Evolutionary conservation across 2,329 filamentous ascomycete species (phyloP).

Genomic region (Plectosphaerella plurivora): DNA sequence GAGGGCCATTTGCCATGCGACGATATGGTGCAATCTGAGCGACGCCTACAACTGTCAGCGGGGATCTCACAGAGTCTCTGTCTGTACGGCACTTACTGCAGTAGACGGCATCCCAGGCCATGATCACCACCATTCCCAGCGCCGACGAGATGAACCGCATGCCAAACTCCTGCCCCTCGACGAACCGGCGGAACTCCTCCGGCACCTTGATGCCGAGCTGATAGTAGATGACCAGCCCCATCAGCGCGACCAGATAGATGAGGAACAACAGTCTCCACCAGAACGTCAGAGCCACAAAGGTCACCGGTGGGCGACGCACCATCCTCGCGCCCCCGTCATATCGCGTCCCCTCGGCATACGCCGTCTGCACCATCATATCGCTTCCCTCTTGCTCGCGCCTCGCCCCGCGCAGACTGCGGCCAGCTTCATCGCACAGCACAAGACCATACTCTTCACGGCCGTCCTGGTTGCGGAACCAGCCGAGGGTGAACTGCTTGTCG

Average conservation of each 20-base stretch:
- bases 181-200: neutral
- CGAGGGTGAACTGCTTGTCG: conserved; percentile 21
- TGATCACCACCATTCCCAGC: conserved; percentile 32
- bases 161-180: conserved; percentile 30
- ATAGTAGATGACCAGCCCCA: conserved; percentile 34
- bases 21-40: conserved; percentile 39
- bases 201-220: conserved; percentile 16
- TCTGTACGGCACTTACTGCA: conserved; percentile 13
- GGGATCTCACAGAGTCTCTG: conserved; percentile 2
- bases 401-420: conserved; percentile 9
- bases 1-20: conserved; percentile 29
- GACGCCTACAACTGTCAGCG: conserved; percentile 27
- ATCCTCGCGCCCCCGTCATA: neutral
- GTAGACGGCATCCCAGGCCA: neutral
- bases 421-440: conserved; percentile 21
- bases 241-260: conserved; percentile 24
- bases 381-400: too few species aligned
- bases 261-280: conserved; percentile 27
- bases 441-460: conserved; percentile 25
- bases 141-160: conserved; percentile 36
- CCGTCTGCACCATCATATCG: conserved; percentile 2
- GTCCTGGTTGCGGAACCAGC: conserved; percentile 17
- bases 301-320: conserved; percentile 5
- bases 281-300: conserved; percentile 29
- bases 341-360: neutral